Percentiles rank a stretch among this genome's conserved stretches.
These are phyloP conservation scores for Scytalidium lignicola DNA, from an alignment of 2,329 filamentous ascomycete species.

Conservation along the genomic window DNA sequence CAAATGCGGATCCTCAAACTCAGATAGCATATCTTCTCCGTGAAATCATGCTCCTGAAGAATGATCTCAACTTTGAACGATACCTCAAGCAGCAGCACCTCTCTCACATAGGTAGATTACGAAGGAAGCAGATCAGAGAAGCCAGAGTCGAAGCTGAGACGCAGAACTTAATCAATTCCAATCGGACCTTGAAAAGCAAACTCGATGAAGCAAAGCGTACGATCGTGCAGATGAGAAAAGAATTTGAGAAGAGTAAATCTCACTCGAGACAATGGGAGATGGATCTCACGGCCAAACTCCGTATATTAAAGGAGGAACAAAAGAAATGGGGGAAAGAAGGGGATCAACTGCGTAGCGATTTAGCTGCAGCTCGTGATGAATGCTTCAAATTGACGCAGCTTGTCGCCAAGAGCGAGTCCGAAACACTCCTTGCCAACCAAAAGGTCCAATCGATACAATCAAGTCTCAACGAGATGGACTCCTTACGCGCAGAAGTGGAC, in stretches of 20 bases:
- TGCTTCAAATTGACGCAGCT: slow-evolving; percentile 59
- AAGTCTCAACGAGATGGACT: slow-evolving; percentile 54
- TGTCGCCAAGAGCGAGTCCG: slow-evolving; percentile 64
- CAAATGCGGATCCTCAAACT: slow-evolving; percentile 17
- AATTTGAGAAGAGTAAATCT: slow-evolving; percentile 65
- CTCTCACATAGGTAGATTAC: slow-evolving; percentile 72
- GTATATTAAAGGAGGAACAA: slow-evolving; percentile 62
- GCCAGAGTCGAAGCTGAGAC: slow-evolving; percentile 77
- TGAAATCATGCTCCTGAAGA: slow-evolving; percentile 70
- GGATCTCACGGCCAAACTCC: slow-evolving; percentile 62
- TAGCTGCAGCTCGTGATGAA: slow-evolving; percentile 54
- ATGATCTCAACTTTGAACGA: slow-evolving; percentile 77
- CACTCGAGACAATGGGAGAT: slow-evolving; percentile 75
- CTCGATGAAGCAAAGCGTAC: slow-evolving; percentile 68
- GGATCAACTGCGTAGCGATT: slow-evolving; percentile 49
- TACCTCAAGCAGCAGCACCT: slow-evolving; percentile 82
- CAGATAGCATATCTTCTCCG: slow-evolving; percentile 58
- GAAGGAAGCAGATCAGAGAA: slow-evolving; percentile 68
- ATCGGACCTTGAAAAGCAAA: slow-evolving; percentile 66
- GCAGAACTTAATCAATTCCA: slow-evolving; percentile 73
- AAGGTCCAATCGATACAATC: slow-evolving; percentile 58
- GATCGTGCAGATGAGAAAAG: slow-evolving; percentile 65
- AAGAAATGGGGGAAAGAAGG: slow-evolving; percentile 58
- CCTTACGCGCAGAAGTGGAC: slow-evolving; percentile 53
- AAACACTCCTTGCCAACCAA: slow-evolving; percentile 59